Evolutionary conservation across 768 basidiomycete species (phyloP).

Genomic region (Leccinum uliginosum): DNA sequence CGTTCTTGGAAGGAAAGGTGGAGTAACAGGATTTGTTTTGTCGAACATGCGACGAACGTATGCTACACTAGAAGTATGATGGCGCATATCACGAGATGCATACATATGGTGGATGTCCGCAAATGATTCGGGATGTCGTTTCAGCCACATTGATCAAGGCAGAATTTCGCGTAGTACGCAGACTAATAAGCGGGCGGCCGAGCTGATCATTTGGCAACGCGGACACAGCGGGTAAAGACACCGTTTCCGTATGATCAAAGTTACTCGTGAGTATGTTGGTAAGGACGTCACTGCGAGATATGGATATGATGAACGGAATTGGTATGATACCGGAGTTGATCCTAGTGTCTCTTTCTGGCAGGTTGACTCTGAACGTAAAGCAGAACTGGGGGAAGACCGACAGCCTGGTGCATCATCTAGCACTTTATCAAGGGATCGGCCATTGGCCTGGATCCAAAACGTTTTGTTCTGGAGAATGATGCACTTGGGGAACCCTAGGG

Average conservation of each 20-base stretch:
- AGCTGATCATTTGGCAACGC: constrained; percentile 7
- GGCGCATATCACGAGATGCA: not conserved
- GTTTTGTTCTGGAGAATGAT: not conserved
- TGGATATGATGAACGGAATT: not conserved
- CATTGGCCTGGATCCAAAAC: constrained; percentile 2
- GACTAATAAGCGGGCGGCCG: not conserved
- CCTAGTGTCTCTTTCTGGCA: not conserved
- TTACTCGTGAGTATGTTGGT: not conserved
- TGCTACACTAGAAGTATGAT: constrained; percentile 1
- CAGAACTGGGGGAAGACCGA: not conserved
- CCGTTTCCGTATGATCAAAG: constrained; percentile 6
- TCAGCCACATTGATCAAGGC: constrained; percentile 8
- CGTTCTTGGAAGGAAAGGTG: not conserved
- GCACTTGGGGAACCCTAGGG: not conserved
- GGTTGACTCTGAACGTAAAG: not conserved
- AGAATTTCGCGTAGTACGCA: constrained; percentile 3
- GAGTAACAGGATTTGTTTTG: not conserved
- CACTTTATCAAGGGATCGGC: not conserved
- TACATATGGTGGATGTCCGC: not conserved
- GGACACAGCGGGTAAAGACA: constrained; percentile 6
- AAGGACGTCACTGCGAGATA: constrained; percentile 5
- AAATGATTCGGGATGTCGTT: not conserved
- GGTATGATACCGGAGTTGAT: not conserved
- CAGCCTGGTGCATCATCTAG: not conserved
- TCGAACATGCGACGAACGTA: constrained; percentile 18